phyloP scores from a whole-genome alignment of 257 asterid genomes.

The Prunella vulgaris region DNA sequence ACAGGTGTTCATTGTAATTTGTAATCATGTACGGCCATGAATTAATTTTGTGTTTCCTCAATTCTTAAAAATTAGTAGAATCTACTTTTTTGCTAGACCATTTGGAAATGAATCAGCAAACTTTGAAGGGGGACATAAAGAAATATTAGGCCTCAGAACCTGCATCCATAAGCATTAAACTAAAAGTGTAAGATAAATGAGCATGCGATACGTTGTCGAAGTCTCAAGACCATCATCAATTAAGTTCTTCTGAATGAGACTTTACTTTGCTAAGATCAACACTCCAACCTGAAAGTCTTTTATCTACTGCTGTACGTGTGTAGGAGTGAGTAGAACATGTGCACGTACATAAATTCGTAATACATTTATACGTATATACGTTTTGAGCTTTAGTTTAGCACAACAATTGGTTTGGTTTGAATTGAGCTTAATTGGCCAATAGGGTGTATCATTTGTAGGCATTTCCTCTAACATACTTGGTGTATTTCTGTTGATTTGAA shows the following conservation, averaged over 20 bases:
- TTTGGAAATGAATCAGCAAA: background rate
- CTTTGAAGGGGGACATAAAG: background rate
- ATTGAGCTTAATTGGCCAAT: background rate
- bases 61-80: background rate
- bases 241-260: background rate
- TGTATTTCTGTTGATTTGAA: background rate
- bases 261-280: background rate
- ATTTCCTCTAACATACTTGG: background rate
- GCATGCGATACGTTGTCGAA: background rate
- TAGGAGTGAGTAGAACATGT: background rate
- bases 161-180: background rate
- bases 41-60: background rate
- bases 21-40: background rate
- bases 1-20: background rate
- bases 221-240: background rate
- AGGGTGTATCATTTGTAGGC: background rate
- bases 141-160: background rate
- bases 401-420: slow-evolving; percentile 3
- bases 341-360: too few species aligned
- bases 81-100: background rate
- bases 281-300: background rate
- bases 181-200: background rate
- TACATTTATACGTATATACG: background rate
- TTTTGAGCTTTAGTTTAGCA: background rate
- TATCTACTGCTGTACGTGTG: background rate